Conservation (phyloP, 768 basidiomycete genomes). For the Agaricus subrufescens region DNA sequence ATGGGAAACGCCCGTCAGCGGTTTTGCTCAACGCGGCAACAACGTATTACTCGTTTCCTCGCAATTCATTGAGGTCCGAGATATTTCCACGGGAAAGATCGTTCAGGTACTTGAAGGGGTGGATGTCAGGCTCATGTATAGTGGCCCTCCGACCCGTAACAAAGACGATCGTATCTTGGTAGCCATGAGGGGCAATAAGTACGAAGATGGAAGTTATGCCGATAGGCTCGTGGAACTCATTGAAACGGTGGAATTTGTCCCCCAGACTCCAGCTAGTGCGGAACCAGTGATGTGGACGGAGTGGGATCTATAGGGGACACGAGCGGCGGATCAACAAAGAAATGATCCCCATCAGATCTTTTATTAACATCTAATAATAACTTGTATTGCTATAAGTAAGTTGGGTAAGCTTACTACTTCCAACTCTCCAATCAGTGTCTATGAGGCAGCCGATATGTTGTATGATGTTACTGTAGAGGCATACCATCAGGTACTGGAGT, state of each 20-base stretch:
- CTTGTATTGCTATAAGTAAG: background rate
- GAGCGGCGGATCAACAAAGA: background rate
- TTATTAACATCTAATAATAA: too few relatives aligned
- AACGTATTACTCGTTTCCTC: constrained; percentile 71
- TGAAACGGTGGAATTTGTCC: constrained; percentile 57
- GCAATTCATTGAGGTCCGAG: constrained; percentile 73
- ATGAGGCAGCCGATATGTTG: background rate
- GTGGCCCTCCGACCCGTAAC: constrained; percentile 25
- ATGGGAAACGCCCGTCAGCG: constrained; percentile 70
- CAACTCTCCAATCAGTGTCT: background rate
- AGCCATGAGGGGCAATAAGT: constrained; percentile 57
- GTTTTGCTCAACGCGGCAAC: constrained; percentile 56
- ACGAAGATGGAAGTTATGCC: constrained; percentile 44
- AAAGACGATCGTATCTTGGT: constrained; percentile 51
- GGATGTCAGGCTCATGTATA: constrained; percentile 64
- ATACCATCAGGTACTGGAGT: background rate
- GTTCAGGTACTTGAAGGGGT: constrained; percentile 78
- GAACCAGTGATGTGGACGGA: constrained; percentile 56
- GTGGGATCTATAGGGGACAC: constrained; percentile 54
- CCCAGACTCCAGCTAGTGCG: constrained; percentile 21
- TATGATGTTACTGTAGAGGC: background rate
- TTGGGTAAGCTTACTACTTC: background rate
- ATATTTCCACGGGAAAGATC: constrained; percentile 57
- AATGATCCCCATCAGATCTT: background rate
- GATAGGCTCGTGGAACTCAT: constrained; percentile 66